Evolutionary conservation across 257 asterid genomes (phyloP).

Genomic region (Scutellaria barbata): DNA sequence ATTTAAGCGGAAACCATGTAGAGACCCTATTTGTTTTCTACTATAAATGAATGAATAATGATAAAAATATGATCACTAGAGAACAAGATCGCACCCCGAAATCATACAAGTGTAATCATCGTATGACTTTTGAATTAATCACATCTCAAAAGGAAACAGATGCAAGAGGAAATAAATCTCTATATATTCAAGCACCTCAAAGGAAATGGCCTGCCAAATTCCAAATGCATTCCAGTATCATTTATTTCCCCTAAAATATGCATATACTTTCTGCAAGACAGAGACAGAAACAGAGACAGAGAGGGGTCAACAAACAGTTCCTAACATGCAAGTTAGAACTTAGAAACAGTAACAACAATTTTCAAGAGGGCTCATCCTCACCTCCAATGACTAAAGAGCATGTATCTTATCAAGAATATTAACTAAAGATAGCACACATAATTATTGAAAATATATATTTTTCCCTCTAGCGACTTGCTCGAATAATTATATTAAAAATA

Average conservation of each 20-base stretch:
- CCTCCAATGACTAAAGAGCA: neutral
- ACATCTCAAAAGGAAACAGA: constrained; percentile 27
- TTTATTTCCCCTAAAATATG: constrained; percentile 84
- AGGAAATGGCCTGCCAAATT: constrained; percentile 26
- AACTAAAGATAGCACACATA: neutral
- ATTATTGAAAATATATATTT: neutral
- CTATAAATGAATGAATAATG: neutral
- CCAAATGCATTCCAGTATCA: constrained; percentile 39
- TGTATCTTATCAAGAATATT: neutral
- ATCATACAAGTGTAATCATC: neutral
- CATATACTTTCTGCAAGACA: constrained; percentile 78
- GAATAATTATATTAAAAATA: neutral
- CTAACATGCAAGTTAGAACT: neutral
- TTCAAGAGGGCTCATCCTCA: too few species aligned
- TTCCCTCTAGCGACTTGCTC: neutral
- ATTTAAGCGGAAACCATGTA: too few species aligned
- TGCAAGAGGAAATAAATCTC: constrained; percentile 26
- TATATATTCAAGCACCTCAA: constrained; percentile 40
- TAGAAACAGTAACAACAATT: neutral
- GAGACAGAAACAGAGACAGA: neutral
- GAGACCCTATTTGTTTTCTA: too few species aligned
- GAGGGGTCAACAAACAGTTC: constrained; percentile 3
- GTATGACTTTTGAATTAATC: constrained; percentile 29
- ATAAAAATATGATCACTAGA: constrained; percentile 3
- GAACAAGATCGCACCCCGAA: neutral